Conservation (phyloP, 768 basidiomycete species). For the Mrakia frigida region DNA sequence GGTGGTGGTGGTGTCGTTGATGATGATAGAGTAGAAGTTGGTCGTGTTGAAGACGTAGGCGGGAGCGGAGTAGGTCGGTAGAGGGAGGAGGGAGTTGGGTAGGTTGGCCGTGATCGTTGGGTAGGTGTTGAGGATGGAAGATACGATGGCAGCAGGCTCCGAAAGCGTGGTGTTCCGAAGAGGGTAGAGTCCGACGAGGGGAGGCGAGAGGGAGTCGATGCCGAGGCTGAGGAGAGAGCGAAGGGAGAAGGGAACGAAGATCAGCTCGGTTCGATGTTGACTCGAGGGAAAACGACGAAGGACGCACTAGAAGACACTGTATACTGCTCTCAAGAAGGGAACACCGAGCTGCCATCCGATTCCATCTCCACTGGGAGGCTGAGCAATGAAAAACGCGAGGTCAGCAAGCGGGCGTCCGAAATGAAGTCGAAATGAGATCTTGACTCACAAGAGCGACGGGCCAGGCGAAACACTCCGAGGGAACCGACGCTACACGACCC, state of each 20-base stretch:
- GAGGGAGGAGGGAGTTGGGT: slow-evolving; percentile 22
- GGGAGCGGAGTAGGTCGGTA: slow-evolving; percentile 13
- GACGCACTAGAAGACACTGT: slow-evolving; percentile 40
- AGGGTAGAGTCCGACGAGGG: slow-evolving; percentile 39
- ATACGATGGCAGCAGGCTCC: background rate
- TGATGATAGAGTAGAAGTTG: background rate
- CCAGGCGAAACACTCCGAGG: slow-evolving; percentile 41
- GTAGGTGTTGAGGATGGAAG: slow-evolving; percentile 8
- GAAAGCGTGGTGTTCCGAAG: background rate
- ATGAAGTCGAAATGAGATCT: background rate
- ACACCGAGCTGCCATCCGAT: slow-evolving; percentile 43
- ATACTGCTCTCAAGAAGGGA: slow-evolving; percentile 40
- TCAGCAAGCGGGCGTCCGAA: background rate
- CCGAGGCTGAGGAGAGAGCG: slow-evolving; percentile 35
- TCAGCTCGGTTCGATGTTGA: background rate
- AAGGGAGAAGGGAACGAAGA: background rate
- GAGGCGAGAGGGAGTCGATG: slow-evolving; percentile 39
- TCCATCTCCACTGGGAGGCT: slow-evolving; percentile 38
- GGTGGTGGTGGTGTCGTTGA: background rate
- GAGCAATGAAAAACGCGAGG: background rate
- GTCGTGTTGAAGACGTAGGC: slow-evolving; percentile 29
- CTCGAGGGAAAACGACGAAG: background rate
- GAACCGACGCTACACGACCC: slow-evolving; percentile 35
- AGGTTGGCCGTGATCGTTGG: slow-evolving; percentile 12
- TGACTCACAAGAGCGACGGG: slow-evolving; percentile 37